Evolutionary conservation across 1,284 basidiomycete species (phyloP), one percentile per base, ranked within the genome.

Genomic region (Ustilago hordei): DNA sequence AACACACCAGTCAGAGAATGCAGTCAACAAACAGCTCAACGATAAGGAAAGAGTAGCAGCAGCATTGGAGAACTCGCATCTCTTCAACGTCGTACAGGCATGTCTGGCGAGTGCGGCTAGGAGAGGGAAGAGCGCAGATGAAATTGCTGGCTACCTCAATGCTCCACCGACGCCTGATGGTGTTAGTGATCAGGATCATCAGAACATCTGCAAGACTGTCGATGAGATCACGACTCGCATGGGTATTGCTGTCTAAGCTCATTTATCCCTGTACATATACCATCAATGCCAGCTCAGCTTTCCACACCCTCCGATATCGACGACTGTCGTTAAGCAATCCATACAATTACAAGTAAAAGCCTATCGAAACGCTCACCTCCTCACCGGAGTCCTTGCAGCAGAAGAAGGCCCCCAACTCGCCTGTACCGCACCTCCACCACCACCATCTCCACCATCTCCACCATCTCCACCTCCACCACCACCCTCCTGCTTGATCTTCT

Each of bases 1-100:
- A 4, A 96, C 95, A 0, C 97, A 99, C 88, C 94, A 98, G 87
- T 95, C 93, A 84, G 96, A 98, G 85, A 90, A 92, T 74, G 92
- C 95, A 59, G 95, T 98, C 38, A 99, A 99, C 88, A 99, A 98
- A 87, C 96, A 99, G 85, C 89, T 99, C 54, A 98, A 99, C 84
- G 96, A 99, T 88, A 99, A 99, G 87, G 96, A 99, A 87, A 90
- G 96, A 55, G 97, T 99, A 0, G 95, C 95, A 31, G 97, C 97
- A 9, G 97, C 96, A 0, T 89, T 99, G 41, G 96, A 99, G 87
- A 99, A 99, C 86, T 89, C 90, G 11, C 91, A 93, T 48, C 89
- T 99, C 6, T 87, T 98, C 4, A 92, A 92, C 64, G 94, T 95
- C 0, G 91, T 99, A 3, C 95, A 98, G 85, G 92, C 93, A 56